phyloP scores from a whole-genome alignment of 805 yeast genomes.

The Wickerhamomyces strasburgensis region DNA sequence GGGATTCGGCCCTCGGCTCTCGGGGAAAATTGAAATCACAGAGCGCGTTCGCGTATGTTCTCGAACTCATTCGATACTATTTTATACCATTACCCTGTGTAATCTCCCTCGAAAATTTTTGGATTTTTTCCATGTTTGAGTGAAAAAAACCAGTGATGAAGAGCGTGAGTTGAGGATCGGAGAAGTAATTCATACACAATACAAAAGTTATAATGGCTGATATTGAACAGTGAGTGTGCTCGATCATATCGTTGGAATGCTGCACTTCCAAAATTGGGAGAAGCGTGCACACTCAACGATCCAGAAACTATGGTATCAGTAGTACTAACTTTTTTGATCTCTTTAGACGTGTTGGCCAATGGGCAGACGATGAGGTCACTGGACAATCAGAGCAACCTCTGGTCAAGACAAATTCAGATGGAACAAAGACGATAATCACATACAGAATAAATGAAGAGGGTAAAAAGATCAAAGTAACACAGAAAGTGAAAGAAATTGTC shows the following conservation, averaged over 20 bases:
- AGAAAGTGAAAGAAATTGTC: slow-evolving; percentile 69
- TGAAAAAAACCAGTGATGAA: too few species aligned
- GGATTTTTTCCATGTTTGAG: too few species aligned
- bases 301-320: not conserved
- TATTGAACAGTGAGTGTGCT: slow-evolving; percentile 3
- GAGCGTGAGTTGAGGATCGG: too few species aligned
- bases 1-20: not conserved
- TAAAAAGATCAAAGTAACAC: slow-evolving; percentile 82
- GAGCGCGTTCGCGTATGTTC: too few species aligned
- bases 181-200: too few species aligned
- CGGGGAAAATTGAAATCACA: not conserved
- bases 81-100: too few species aligned
- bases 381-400: slow-evolving; percentile 62
- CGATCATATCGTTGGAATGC: too few species aligned
- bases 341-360: slow-evolving; percentile 12
- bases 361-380: slow-evolving; percentile 50
- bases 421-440: slow-evolving; percentile 82
- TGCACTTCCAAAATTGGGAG: too few species aligned
- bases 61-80: too few species aligned
- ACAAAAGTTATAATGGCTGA: slow-evolving; percentile 5
- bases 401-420: slow-evolving; percentile 74
- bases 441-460: slow-evolving; percentile 73
- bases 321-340: slow-evolving; percentile 2
- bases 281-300: not conserved
- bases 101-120: too few species aligned